phyloP scores from a whole-genome alignment of 192 early-diverging fungal genomes.

The Umbelopsis ramanniana region DNA sequence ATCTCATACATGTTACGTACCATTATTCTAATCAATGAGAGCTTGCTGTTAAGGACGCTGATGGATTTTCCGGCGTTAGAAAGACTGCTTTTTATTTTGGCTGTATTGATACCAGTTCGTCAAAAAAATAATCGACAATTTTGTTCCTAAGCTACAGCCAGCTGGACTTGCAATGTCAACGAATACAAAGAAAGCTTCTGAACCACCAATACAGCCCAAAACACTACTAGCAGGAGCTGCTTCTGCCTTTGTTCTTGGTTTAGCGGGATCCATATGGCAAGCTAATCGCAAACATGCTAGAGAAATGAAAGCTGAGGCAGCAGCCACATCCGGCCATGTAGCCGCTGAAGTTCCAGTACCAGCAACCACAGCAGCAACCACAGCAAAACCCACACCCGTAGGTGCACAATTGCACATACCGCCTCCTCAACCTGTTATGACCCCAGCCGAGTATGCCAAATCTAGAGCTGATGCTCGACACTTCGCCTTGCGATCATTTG shows the following conservation, averaged over 20 bases:
- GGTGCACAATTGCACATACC: not conserved
- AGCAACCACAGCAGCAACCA: not conserved
- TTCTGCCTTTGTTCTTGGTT: constrained; percentile 6
- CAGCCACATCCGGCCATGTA: not conserved
- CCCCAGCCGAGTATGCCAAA: constrained; percentile 32
- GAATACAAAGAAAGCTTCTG: constrained; percentile 4
- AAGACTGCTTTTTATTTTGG: constrained; percentile 6
- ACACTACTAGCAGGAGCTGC: not conserved
- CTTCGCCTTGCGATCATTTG: constrained; percentile 41
- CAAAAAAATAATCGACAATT: too few species aligned
- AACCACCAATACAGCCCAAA: not conserved
- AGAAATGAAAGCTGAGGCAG: constrained; percentile 13
- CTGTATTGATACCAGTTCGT: too few species aligned
- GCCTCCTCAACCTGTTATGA: constrained; percentile 34
- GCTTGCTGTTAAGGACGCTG: not conserved
- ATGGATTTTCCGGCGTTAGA: not conserved
- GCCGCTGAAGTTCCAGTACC: not conserved
- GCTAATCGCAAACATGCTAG: constrained; percentile 18
- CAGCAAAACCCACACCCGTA: not conserved
- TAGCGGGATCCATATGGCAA: constrained; percentile 18
- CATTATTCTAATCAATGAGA: not conserved
- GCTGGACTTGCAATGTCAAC: not conserved
- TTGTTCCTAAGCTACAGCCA: too few species aligned
- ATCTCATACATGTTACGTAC: too few species aligned
- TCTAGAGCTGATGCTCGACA: constrained; percentile 31